Percentiles rank a stretch among this genome's conserved stretches.
Conservation (phyloP, 2,329 filamentous ascomycete genomes). For the Exophiala lecanii-corni region DNA sequence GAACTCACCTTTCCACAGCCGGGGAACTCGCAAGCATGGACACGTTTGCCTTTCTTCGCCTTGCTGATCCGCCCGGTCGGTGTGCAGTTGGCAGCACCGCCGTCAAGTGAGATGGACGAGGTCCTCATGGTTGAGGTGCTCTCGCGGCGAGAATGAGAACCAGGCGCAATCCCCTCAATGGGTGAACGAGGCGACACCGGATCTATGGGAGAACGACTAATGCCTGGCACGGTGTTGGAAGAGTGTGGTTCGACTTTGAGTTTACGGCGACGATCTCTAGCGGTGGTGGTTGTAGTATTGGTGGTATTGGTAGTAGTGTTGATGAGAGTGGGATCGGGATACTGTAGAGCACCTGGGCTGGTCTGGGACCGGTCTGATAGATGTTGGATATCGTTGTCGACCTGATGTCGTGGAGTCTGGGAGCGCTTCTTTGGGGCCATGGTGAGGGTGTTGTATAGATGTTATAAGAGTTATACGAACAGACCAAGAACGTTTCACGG, state of each 20-base stretch:
- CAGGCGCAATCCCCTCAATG: conserved; percentile 13
- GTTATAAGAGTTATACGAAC: conserved; percentile 24
- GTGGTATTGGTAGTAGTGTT: conserved; percentile 13
- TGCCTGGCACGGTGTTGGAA: conserved; percentile 11
- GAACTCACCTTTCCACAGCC: conserved; percentile 44
- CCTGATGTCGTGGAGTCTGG: conserved; percentile 20
- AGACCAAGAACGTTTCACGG: conserved; percentile 26
- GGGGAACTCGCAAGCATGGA: conserved; percentile 45
- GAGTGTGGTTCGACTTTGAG: conserved; percentile 12
- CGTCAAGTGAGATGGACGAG: conserved; percentile 26
- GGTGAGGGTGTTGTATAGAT: conserved; percentile 24
- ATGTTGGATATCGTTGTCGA: conserved; percentile 7
- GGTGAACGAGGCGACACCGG: conserved; percentile 20
- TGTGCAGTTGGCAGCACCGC: conserved; percentile 41
- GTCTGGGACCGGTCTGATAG: not conserved
- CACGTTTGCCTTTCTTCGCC: conserved; percentile 49
- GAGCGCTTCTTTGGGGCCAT: conserved; percentile 27
- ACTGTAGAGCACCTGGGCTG: not conserved
- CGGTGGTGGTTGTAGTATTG: conserved; percentile 7
- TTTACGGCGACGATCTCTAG: conserved; percentile 13
- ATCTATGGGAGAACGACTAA: conserved; percentile 17
- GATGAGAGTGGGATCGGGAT: conserved; percentile 6
- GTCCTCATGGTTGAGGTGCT: conserved; percentile 28
- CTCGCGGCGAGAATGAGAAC: conserved; percentile 22
- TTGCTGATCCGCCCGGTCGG: conserved; percentile 49